These are phyloP conservation scores for Eucalyptus melliodora DNA, from an alignment of 345 rosid species.

Conservation along the genomic window DNA sequence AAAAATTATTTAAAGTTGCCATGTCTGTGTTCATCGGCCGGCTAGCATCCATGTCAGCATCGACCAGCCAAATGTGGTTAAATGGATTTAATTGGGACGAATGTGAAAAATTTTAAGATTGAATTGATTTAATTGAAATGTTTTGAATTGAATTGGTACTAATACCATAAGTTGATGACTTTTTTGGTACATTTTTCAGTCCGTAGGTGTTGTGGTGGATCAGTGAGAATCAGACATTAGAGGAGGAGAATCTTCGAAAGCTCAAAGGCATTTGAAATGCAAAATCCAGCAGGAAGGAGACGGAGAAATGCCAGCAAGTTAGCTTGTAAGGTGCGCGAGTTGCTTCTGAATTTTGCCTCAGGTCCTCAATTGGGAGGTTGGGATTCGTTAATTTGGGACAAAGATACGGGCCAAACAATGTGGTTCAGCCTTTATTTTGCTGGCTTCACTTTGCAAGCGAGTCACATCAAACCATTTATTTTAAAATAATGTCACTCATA, in stretches of 20 bases:
- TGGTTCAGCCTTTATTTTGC: neutral
- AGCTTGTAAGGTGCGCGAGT: neutral
- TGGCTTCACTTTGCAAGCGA: neutral
- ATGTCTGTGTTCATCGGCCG: fast-evolving
- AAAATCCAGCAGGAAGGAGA: neutral
- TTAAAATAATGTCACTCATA: neutral
- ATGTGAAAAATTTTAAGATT: too few relatives aligned
- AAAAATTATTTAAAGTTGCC: too few relatives aligned
- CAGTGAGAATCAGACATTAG: neutral
- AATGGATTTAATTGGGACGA: fast-evolving
- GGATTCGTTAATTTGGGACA: neutral
- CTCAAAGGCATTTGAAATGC: neutral
- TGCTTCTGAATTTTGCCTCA: neutral
- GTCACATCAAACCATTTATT: neutral
- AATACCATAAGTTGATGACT: fast-evolving
- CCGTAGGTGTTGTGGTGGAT: fast-evolving
- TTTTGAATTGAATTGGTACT: too few relatives aligned
- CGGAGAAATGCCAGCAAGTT: neutral
- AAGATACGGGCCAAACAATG: neutral
- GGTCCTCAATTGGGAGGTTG: neutral
- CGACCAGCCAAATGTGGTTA: fast-evolving
- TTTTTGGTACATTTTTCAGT: too few relatives aligned
- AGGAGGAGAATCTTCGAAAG: neutral
- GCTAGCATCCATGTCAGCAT: fast-evolving
- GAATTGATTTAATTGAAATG: fast-evolving